Base-by-base conservation (phyloP, 164 flowering plant species). In the Umbilicus rupestris region DNA sequence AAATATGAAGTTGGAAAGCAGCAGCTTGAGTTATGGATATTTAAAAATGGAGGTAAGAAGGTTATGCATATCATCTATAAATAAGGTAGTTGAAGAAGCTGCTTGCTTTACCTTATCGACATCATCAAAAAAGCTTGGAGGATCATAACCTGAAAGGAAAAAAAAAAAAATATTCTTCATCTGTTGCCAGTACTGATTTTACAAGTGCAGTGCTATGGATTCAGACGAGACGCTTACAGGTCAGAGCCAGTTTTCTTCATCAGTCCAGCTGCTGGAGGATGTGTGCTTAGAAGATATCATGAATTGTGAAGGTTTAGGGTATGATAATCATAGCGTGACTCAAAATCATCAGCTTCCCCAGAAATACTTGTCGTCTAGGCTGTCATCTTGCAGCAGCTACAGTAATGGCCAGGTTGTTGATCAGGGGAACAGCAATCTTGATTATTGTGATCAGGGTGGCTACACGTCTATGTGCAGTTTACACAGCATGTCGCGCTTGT, bases 361-460 rank as follows among this genome's bases (percentile, higher is more conserved):
- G 45, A 69, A 67, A 15, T 35, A 31, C 46, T 29, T 80, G 49
- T 83, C 87, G 0, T 83, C 87, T 0, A 72, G 86, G 74, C 66
- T 81, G 8, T 85, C 87, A 14, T 62, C 77, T 60, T 81, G 84
- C 63, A 77, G 73, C 9, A 70, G 65, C 67, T 72, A 22, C 63
- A 72, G 68, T 62, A 44, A 66, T 49, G 64, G 64, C 64, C 69
- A 58, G 3, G 65, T 47, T 20, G 73, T 59, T n/a, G 77, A 28
- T 6, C 28, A 63, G 22, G 76, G 73, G 0, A 76, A 59, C n/a
- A 78, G 71, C 0, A 65, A 64, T 3, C 64, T 52, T 19, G 69
- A 64, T 9, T 69, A 44, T 15, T 69, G 49, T 9, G 72, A 44
- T 3, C 68, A 52, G 15, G 76, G 50, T 11, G 66, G 20, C 3